Evolutionary conservation across 495 filamentous ascomycete genomes (phyloP).

Genomic region (Massariosphaeria phaeospora): DNA sequence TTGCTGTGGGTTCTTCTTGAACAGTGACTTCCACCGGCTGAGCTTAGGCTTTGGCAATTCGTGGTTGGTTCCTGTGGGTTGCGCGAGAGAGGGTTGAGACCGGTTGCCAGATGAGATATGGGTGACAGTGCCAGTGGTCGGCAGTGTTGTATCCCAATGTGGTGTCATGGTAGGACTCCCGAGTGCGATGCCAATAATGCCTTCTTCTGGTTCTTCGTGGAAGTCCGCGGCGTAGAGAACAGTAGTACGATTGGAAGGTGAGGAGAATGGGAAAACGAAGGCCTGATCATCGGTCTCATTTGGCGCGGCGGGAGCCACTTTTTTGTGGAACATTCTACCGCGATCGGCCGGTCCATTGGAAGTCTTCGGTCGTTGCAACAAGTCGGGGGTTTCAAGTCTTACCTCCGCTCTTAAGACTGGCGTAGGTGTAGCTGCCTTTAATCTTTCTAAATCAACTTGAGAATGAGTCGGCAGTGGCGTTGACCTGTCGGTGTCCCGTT

Average conservation of each 20-base stretch:
- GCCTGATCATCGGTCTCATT: constrained; percentile 2
- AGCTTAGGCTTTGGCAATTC: constrained; percentile 42
- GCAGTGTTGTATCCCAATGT: constrained; percentile 28
- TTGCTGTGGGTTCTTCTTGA: constrained; percentile 44
- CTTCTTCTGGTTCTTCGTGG: constrained; percentile 28
- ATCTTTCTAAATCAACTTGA: constrained; percentile 21
- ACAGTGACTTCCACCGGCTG: constrained; percentile 54
- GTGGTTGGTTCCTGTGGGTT: constrained; percentile 21
- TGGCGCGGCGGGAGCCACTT: constrained; percentile 22
- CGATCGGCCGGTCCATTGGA: constrained; percentile 26
- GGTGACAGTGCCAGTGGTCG: constrained; percentile 24
- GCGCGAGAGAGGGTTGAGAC: constrained; percentile 16
- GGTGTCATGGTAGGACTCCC: constrained; percentile 48
- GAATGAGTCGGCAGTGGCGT: constrained; percentile 16
- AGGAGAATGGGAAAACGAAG: constrained; percentile 18
- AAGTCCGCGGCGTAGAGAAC: constrained; percentile 32
- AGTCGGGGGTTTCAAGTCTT: constrained; percentile 23
- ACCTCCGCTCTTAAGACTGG: constrained; percentile 19
- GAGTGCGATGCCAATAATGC: constrained; percentile 51
- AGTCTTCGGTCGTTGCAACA: constrained; percentile 29
- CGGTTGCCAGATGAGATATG: constrained; percentile 25
- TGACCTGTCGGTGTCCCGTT: constrained; percentile 18
- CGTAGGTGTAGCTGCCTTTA: constrained; percentile 30
- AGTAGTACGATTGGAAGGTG: constrained; percentile 22
- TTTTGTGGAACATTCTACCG: constrained; percentile 31